phyloP scores from a whole-genome alignment of 768 basidiomycete genomes.

The Cyathus striatus region DNA sequence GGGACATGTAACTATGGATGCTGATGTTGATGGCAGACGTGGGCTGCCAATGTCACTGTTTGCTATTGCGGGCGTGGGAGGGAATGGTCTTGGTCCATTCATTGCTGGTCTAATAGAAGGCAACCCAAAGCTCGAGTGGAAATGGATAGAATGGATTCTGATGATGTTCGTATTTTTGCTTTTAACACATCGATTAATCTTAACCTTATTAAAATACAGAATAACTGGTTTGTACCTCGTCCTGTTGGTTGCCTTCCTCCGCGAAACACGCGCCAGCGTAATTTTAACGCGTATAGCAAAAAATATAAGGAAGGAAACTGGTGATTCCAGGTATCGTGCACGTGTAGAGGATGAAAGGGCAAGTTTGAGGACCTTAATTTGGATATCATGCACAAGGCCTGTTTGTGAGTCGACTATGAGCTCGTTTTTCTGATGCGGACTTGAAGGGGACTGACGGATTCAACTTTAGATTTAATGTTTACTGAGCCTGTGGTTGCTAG shows the following conservation, averaged over 20 bases:
- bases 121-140: constrained; percentile 51
- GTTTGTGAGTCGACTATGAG: constrained; percentile 48
- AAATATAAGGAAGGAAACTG: constrained; percentile 58
- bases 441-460: no score
- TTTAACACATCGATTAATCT: background rate
- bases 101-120: constrained; percentile 60
- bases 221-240: constrained; percentile 46
- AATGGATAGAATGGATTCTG: constrained; percentile 81
- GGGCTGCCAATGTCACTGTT: constrained; percentile 79
- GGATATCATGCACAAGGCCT: constrained; percentile 65
- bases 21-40: constrained; percentile 39
- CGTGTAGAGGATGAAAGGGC: constrained; percentile 60
- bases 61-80: constrained; percentile 52
- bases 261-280: constrained; percentile 71
- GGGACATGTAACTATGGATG: background rate
- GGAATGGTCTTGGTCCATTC: constrained; percentile 56
- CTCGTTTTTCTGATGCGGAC: no score
- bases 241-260: constrained; percentile 49
- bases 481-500: constrained; percentile 74
- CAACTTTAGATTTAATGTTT: constrained; percentile 56
- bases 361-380: constrained; percentile 54
- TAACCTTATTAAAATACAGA: constrained; percentile 26
- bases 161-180: constrained; percentile 36
- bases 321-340: constrained; percentile 57
- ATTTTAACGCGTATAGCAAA: constrained; percentile 65